Percentiles rank a stretch among this genome's conserved stretches.
Evolutionary conservation across 2,329 filamentous ascomycete genomes (phyloP).

Genomic region (Paecilomyces fulvus): DNA sequence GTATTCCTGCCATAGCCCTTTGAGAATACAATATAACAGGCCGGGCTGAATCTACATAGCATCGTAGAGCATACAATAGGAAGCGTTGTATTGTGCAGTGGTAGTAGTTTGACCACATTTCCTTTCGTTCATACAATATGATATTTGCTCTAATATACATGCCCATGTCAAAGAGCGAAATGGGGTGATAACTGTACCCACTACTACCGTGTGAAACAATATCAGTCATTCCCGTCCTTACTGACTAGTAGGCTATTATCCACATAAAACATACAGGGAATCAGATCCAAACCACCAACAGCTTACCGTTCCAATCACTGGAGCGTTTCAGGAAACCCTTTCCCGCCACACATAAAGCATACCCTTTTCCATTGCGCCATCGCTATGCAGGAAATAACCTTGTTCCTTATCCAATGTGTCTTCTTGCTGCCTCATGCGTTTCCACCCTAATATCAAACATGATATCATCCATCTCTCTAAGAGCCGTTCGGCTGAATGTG

Average conservation of each 20-base stretch:
- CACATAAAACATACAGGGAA: neutral
- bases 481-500: slow-evolving; percentile 55
- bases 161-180: too few species aligned
- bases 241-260: neutral
- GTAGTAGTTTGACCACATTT: too few species aligned
- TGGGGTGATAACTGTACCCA: neutral
- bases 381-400: slow-evolving; percentile 2
- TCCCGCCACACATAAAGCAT: neutral
- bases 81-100: too few species aligned
- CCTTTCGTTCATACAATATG: too few species aligned
- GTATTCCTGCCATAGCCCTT: neutral
- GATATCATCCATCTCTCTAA: slow-evolving; percentile 65
- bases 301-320: neutral
- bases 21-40: neutral
- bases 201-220: neutral
- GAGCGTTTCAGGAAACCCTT: neutral
- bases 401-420: slow-evolving; percentile 23
- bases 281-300: neutral
- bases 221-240: neutral
- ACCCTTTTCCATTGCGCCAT: slow-evolving; percentile 1
- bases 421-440: slow-evolving; percentile 60
- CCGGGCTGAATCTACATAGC: too few species aligned
- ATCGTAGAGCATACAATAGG: too few species aligned
- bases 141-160: too few species aligned
- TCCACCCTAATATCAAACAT: slow-evolving; percentile 70